Evolutionary conservation across 345 rosid species (phyloP), one percentile per base, ranked within the genome.

Genomic region (Crucihimalaya himalaica): DNA sequence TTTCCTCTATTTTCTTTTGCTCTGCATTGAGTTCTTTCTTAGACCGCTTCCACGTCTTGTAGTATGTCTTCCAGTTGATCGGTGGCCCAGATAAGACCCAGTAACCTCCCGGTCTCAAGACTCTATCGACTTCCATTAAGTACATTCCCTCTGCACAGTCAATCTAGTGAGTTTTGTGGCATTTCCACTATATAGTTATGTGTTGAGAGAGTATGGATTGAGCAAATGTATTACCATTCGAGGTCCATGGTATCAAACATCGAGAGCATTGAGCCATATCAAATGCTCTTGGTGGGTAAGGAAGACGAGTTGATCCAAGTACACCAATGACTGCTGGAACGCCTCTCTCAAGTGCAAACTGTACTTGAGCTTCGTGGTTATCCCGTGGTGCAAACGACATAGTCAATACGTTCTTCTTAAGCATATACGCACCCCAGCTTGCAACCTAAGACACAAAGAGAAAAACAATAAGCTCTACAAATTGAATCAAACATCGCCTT

Each of bases 371-470:
- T 78, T 88, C 90, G 45, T 86, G 90, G 8, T 87, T 84, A 59
- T 88, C 93, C 75, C 89, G 70, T 43, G 93, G 93, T 16, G 90
- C 87, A 74, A 88, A 86, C 19, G 90, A 88, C 87, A 86, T 86
- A 40, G 89, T 82, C 53, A 88, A 74, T 2, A 86, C 87, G 74
- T 86, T 86, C 82, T 83, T 79, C 59, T 81, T 83, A 70, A 85
- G 81, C 40, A 88, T 84, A 78, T 85, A 88, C 19, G 91, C 89
- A 51, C 87, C 94, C 83, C 81, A 84, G 55, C 89, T 86, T 71
- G 91, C 91, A 81, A 88, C 87, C 91, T 88, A 72, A 19, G 66
- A 9, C 2, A 11, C 5, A 23, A 54, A n/a, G 31, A 25, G 13
- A 19, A 68, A 40, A 54, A 27, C 7, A 28, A 25, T 53, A 27